Evolutionary conservation across 805 yeast genomes (phyloP).

Genomic region (Candida succiphila): DNA sequence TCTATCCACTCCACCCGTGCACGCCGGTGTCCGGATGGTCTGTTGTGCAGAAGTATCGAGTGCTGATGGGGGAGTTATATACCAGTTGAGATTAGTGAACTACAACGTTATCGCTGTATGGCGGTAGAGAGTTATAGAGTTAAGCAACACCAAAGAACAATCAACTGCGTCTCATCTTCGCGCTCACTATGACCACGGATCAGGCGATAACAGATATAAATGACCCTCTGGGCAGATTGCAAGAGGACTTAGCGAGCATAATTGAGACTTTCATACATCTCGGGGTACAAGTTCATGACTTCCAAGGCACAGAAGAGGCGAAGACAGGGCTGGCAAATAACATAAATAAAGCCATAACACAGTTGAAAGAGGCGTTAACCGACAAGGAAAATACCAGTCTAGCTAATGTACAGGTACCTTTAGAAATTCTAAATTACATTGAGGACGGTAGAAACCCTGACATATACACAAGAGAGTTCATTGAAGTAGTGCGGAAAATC

Average conservation of each 20-base stretch:
- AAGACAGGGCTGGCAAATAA: constrained; percentile 43
- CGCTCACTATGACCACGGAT: constrained; percentile 20
- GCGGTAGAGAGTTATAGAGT: too few species aligned
- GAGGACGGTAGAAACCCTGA: constrained; percentile 98
- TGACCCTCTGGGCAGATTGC: constrained; percentile 17
- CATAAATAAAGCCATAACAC: constrained; percentile 28
- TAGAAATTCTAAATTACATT: constrained; percentile 82
- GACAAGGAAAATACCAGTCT: constrained; percentile 16
- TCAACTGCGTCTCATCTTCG: too few species aligned
- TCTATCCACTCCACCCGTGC: too few species aligned
- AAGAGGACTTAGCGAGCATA: constrained; percentile 36
- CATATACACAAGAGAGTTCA: constrained; percentile 92
- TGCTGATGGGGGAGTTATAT: too few species aligned
- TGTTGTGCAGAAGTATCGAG: too few species aligned
- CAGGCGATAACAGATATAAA: constrained; percentile 10
- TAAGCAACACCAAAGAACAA: too few species aligned
- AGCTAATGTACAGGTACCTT: constrained; percentile 45
- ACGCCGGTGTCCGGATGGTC: too few species aligned
- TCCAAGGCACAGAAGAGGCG: constrained; percentile 80
- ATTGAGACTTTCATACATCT: constrained; percentile 80
- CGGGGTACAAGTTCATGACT: constrained; percentile 89
- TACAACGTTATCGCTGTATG: too few species aligned
- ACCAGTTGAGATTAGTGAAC: too few species aligned
- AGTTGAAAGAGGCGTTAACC: constrained; percentile 23
- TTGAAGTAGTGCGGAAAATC: constrained; percentile 83